Conservation (phyloP, 768 basidiomycete genomes). For the Lactifluus subvellereus region DNA sequence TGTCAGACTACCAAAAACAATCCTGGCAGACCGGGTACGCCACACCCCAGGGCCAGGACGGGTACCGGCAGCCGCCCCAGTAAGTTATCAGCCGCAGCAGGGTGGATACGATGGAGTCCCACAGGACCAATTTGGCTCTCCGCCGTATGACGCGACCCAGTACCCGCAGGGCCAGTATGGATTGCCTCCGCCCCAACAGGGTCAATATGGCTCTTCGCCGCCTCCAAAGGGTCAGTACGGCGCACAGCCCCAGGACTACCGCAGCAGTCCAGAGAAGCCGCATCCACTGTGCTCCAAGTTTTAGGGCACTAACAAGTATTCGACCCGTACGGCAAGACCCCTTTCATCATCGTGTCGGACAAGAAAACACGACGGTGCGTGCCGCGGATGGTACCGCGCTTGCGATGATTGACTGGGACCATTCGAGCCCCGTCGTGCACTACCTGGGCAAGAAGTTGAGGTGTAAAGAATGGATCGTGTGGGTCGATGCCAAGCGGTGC, state of each 20-base stretch:
- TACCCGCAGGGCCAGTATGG: neutral
- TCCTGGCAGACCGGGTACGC: neutral
- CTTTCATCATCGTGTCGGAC: slow-evolving; percentile 14
- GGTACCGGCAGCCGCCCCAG: neutral
- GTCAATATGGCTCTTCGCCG: neutral
- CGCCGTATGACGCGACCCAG: too few species aligned
- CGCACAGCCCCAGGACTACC: neutral
- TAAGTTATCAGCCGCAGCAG: neutral
- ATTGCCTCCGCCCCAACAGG: neutral
- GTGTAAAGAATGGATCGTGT: slow-evolving; percentile 18
- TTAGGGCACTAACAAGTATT: neutral
- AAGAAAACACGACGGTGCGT: slow-evolving; percentile 9
- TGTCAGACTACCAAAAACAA: slow-evolving; percentile 15
- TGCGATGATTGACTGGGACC: slow-evolving; percentile 17
- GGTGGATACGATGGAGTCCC: neutral
- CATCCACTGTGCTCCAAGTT: slow-evolving; percentile 4
- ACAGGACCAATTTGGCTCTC: too few species aligned
- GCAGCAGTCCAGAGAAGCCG: too few species aligned
- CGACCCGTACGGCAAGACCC: slow-evolving; percentile 11
- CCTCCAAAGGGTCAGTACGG: neutral
- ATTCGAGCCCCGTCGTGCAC: slow-evolving; percentile 8
- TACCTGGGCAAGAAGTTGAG: slow-evolving; percentile 7
- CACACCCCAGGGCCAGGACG: slow-evolving; percentile 1
- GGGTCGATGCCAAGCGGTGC: neutral
- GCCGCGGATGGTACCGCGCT: neutral